phyloP scores from a whole-genome alignment of 2,329 filamentous ascomycete genomes.

The Sporothrix variecibatus region DNA sequence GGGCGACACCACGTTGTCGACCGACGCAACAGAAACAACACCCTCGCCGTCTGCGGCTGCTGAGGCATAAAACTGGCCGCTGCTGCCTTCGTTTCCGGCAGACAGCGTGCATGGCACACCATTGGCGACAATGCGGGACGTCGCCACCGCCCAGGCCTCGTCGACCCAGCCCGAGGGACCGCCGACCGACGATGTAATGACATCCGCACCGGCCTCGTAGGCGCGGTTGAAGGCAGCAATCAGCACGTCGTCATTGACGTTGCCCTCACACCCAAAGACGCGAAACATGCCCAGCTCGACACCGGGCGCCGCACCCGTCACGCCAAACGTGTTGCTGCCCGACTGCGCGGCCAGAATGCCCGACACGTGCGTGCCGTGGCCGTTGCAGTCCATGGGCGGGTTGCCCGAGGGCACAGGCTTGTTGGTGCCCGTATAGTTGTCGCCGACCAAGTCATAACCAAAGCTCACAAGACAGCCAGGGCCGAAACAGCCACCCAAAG shows the following conservation, averaged over 20 bases:
- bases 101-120: conserved; percentile 54
- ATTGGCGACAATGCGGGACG: conserved; percentile 55
- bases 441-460: conserved; percentile 30
- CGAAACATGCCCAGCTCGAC: conserved; percentile 59
- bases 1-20: conserved; percentile 46
- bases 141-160: conserved; percentile 52
- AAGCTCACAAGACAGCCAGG: conserved; percentile 30
- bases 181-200: conserved; percentile 60
- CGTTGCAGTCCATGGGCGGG: conserved; percentile 55
- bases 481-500: conserved; percentile 42
- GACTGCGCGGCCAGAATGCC: conserved; percentile 63
- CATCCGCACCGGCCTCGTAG: conserved; percentile 59
- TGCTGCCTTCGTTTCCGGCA: conserved; percentile 54
- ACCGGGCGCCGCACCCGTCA: conserved; percentile 59
- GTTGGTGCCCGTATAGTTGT: conserved; percentile 43
- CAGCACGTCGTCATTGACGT: conserved; percentile 56
- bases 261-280: conserved; percentile 58
- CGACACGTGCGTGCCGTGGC: conserved; percentile 63
- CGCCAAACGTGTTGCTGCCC: conserved; percentile 50
- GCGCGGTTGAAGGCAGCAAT: conserved; percentile 62
- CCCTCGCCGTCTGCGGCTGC: conserved; percentile 51
- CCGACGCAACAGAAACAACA: conserved; percentile 52
- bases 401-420: conserved; percentile 45
- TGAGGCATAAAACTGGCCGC: conserved; percentile 53
- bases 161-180: conserved; percentile 54